Evolutionary conservation across 192 early-diverging fungal genomes (phyloP).

Genomic region (Coemansia sp.): DNA sequence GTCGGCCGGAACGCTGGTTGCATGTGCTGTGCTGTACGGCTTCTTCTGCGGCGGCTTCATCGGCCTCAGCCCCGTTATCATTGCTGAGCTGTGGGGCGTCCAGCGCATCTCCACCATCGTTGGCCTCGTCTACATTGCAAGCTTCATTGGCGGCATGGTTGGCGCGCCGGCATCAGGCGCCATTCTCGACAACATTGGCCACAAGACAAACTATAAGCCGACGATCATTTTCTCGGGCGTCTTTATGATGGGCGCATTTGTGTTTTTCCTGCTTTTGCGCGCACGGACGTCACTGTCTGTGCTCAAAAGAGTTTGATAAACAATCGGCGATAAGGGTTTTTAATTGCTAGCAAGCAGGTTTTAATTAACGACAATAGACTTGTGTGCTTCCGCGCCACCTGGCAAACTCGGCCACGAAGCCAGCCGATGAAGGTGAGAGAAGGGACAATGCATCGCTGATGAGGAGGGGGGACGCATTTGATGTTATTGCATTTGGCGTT

Average conservation of each 20-base stretch:
- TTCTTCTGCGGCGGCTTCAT: conserved; percentile 60
- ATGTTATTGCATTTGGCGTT: too few relatives aligned
- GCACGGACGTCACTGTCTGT: background rate
- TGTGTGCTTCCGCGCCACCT: too few relatives aligned
- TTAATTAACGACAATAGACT: too few relatives aligned
- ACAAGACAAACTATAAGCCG: conserved; percentile 36
- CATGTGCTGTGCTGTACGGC: conserved; percentile 56
- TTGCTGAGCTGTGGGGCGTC: conserved; percentile 58
- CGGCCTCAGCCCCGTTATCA: conserved; percentile 56
- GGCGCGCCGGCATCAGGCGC: conserved; percentile 55
- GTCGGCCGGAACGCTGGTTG: conserved; percentile 34
- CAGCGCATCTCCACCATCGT: conserved; percentile 58
- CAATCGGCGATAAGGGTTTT: background rate
- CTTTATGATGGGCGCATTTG: background rate
- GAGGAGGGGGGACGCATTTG: too few relatives aligned
- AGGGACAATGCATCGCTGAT: too few relatives aligned
- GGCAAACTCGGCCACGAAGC: too few relatives aligned
- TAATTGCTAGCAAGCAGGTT: background rate
- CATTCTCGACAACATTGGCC: conserved; percentile 53
- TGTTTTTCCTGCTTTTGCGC: background rate
- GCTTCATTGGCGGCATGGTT: conserved; percentile 52
- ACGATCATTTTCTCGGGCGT: conserved; percentile 1
- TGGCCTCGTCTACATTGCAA: conserved; percentile 55
- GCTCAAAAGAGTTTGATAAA: background rate
- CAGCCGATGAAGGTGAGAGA: too few relatives aligned